Evolutionary conservation across 2,329 filamentous ascomycete species (phyloP), one percentile per base, ranked within the genome.

Genomic region (Biscogniauxia mediterranea): DNA sequence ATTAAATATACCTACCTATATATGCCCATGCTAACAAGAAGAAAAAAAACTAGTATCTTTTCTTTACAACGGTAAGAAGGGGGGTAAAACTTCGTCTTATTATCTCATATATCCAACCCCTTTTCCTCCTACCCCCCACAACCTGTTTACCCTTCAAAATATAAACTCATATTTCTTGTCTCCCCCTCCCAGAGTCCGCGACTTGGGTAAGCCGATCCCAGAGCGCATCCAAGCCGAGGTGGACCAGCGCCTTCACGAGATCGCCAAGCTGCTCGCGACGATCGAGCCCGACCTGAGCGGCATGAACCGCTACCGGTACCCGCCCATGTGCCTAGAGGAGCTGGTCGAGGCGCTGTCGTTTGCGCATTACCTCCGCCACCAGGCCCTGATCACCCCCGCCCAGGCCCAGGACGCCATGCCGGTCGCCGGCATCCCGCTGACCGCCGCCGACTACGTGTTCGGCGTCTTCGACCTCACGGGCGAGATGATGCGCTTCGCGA

Each of bases 401-500:
- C 85, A 91, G 59, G 83, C 90, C 0, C 75, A 80, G 28, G 76
- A 70, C 0, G 76, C 79, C 2, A 74, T 88, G 7, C 80, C 79
- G 0, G 64, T 73, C 6, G 74, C 78, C 0, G 82, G 81, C 1
- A 83, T 97, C 2, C 70, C 81, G 0, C 80, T 97, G 20, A 92
- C 90, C 1, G 83, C 88, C 25, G 87, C 94, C 59, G 95, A 99
- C 76, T 98, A 97, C 73, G 78, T 97, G 61, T 89, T 95, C 64
- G 95, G 94, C 8, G 78, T 99, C 2, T 97, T 97, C 71, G 95
- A 99, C 75, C 85, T 98, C 68, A 93, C 93, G 1, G 95, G 95
- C 49, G 95, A 99, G 79, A 83, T 98, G 80, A 99, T 99, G 95
- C 86, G 93, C 28, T 98, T 97, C 76, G 93, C 92, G 0, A 95